These are phyloP conservation scores for Nemania sp. DNA, from an alignment of 2,329 filamentous ascomycete species.

Conservation along the genomic window DNA sequence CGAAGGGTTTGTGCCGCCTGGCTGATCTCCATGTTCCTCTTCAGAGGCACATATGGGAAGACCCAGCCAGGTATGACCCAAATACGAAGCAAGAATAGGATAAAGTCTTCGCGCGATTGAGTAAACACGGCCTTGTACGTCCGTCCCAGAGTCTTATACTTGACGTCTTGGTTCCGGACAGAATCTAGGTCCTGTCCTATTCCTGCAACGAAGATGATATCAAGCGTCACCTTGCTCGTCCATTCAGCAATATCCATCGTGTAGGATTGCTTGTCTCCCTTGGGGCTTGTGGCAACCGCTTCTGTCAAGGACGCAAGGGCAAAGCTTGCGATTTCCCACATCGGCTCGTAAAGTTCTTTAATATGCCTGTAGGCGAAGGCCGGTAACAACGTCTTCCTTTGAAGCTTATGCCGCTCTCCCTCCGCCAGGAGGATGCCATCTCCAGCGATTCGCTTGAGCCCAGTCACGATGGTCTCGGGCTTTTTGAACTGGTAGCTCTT, in stretches of 20 bases:
- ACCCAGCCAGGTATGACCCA: constrained; percentile 23
- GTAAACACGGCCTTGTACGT: constrained; percentile 24
- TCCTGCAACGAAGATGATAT: constrained; percentile 27
- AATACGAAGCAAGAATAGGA: constrained; percentile 21
- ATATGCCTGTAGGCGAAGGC: constrained; percentile 29
- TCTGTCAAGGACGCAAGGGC: constrained; percentile 18
- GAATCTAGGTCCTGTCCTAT: constrained; percentile 26
- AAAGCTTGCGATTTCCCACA: constrained; percentile 27
- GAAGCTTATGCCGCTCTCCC: constrained; percentile 27
- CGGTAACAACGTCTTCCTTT: constrained; percentile 26
- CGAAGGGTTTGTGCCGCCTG: constrained; percentile 18
- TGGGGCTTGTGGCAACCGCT: background rate
- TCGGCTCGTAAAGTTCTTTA: constrained; percentile 24
- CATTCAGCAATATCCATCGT: constrained; percentile 20
- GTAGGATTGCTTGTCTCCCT: constrained; percentile 8
- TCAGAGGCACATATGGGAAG: constrained; percentile 19
- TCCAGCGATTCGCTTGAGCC: constrained; percentile 22
- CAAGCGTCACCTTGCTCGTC: constrained; percentile 25
- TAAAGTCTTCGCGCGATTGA: constrained; percentile 10
- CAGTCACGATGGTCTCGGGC: constrained; percentile 14
- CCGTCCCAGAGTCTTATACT: constrained; percentile 16
- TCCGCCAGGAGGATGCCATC: constrained; percentile 23
- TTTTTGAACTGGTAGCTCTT: constrained; percentile 28
- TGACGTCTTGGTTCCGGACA: constrained; percentile 21
- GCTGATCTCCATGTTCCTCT: constrained; percentile 17